A percentile compares a stretch with the other conserved stretches of the same genome.
phyloP scores from a whole-genome alignment of 768 basidiomycete genomes.

The Boletus rubropictus region DNA sequence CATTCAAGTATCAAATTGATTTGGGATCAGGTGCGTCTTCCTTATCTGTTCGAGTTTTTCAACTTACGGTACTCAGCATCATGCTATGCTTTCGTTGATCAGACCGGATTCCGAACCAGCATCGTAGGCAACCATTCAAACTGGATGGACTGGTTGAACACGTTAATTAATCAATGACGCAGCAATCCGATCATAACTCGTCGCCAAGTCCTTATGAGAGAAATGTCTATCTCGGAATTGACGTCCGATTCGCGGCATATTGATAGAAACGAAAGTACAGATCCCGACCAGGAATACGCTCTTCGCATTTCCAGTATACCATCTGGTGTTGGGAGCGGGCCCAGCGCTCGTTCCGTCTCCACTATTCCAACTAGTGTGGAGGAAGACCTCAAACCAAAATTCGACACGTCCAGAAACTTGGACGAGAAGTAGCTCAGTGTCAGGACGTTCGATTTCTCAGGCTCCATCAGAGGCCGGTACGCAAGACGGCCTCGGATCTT shows the following conservation, averaged over 20 bases:
- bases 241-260: background rate
- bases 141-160: background rate
- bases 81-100: slow-evolving; percentile 14
- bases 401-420: slow-evolving; percentile 1
- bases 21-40: slow-evolving; percentile 34
- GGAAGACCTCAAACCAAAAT: slow-evolving; percentile 24
- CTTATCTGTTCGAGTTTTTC: background rate
- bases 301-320: slow-evolving; percentile 12
- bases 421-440: slow-evolving; percentile 3
- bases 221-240: slow-evolving; percentile 1
- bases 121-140: slow-evolving; percentile 9
- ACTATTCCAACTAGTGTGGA: slow-evolving; percentile 7
- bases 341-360: slow-evolving; percentile 1
- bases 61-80: slow-evolving; percentile 10
- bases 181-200: slow-evolving; percentile 4
- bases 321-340: slow-evolving; percentile 7
- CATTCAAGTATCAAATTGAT: slow-evolving; percentile 36
- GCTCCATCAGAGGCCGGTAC: slow-evolving; percentile 25
- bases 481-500: slow-evolving; percentile 45
- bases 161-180: background rate
- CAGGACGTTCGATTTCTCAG: slow-evolving; percentile 13
- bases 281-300: slow-evolving; percentile 3
- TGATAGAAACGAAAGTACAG: background rate
- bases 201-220: slow-evolving; percentile 2
- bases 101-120: slow-evolving; percentile 10